A percentile compares a stretch with the other conserved stretches of the same genome.
Conservation (phyloP, 495 filamentous ascomycete species). For the Platismatia glauca region DNA sequence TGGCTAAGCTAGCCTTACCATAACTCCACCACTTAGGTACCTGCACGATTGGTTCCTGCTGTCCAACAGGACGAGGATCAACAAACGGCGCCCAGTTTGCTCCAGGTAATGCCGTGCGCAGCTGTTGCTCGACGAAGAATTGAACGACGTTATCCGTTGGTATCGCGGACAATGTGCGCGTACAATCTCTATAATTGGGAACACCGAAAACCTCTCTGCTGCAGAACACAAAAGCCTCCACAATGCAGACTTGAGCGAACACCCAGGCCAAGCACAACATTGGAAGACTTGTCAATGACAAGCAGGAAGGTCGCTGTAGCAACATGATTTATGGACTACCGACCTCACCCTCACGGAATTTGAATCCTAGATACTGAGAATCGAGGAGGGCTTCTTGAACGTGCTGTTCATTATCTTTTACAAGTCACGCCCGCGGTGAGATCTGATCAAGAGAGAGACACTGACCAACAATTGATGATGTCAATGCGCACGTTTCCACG, state of each 20-base stretch:
- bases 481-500: neutral
- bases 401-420: too few relatives aligned
- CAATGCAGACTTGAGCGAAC: neutral
- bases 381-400: too few relatives aligned
- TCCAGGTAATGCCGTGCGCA: neutral
- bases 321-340: neutral
- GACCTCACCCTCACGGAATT: neutral
- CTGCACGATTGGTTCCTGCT: neutral
- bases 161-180: neutral
- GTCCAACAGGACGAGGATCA: neutral
- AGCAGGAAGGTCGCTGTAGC: neutral
- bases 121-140: neutral
- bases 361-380: neutral
- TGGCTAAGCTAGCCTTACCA: neutral
- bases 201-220: neutral
- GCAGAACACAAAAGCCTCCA: neutral
- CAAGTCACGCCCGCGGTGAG: too few relatives aligned
- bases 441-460: neutral
- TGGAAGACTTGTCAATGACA: neutral
- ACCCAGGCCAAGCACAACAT: neutral
- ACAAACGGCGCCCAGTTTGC: neutral
- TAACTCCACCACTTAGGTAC: neutral
- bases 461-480: neutral
- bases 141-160: neutral
- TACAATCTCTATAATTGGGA: neutral